phyloP scores from a whole-genome alignment of 495 filamentous ascomycete species.

The Podospora fimiseda region DNA sequence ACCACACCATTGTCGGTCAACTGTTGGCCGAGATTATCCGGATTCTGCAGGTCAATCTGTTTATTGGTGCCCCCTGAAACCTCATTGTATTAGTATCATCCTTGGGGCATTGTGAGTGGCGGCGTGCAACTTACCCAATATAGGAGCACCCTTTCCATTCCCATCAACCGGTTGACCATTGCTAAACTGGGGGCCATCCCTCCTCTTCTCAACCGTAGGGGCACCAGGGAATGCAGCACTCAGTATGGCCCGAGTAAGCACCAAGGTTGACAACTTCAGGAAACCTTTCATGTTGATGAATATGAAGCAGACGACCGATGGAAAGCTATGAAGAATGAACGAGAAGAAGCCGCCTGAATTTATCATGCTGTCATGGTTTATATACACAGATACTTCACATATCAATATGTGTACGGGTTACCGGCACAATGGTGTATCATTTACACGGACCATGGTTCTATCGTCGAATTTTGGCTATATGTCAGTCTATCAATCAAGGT shows the following conservation, averaged over 20 bases:
- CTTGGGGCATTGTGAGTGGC: background rate
- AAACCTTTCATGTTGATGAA: slow-evolving; percentile 7
- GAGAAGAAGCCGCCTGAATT: too few species aligned
- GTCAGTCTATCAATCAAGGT: too few species aligned
- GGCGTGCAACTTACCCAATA: slow-evolving; percentile 39
- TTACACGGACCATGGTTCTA: background rate
- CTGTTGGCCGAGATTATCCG: slow-evolving; percentile 52
- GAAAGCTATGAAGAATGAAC: too few species aligned
- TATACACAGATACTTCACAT: background rate
- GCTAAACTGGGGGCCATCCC: slow-evolving; percentile 24
- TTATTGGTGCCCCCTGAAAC: slow-evolving; percentile 44
- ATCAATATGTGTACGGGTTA: background rate
- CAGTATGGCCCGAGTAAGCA: slow-evolving; percentile 1
- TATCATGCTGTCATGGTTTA: too few species aligned
- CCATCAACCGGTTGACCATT: slow-evolving; percentile 50
- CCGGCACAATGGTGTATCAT: background rate
- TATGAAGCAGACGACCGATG: background rate
- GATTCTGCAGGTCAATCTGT: slow-evolving; percentile 51
- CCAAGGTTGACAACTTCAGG: slow-evolving; percentile 2
- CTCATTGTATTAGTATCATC: slow-evolving; percentile 3
- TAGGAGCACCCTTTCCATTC: slow-evolving; percentile 50
- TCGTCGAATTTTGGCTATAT: background rate
- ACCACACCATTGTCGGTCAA: slow-evolving; percentile 54
- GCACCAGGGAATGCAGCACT: slow-evolving; percentile 4
- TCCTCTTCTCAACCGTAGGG: background rate